phyloP scores from a whole-genome alignment of 179 eudicot species.

The Patellifolia procumbens region DNA sequence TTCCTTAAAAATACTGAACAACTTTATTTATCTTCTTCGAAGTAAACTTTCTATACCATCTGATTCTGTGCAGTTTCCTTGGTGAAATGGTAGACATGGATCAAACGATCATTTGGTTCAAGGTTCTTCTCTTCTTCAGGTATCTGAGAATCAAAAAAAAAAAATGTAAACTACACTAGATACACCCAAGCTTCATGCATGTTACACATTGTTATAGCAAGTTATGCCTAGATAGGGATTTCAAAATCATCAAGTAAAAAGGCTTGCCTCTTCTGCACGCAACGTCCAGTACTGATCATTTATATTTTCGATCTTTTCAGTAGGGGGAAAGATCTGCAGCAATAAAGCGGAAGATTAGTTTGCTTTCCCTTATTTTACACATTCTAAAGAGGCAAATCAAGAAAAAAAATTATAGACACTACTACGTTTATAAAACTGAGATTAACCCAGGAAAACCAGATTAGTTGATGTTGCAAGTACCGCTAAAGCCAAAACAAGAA shows the following conservation, averaged over 20 bases:
- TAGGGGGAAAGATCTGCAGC: slow-evolving; percentile 67
- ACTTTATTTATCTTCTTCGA: neutral
- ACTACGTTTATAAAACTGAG: too few species aligned
- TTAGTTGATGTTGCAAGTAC: neutral
- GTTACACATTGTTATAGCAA: too few species aligned
- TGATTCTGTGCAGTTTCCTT: slow-evolving; percentile 66
- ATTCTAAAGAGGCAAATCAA: neutral
- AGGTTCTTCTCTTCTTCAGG: slow-evolving; percentile 79
- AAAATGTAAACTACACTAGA: neutral
- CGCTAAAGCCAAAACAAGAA: neutral
- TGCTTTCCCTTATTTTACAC: neutral
- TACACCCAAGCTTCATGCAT: neutral
- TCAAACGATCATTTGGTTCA: slow-evolving; percentile 61
- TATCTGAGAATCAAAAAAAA: slow-evolving; percentile 39
- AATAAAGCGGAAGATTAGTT: slow-evolving; percentile 17
- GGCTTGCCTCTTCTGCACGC: slow-evolving; percentile 84
- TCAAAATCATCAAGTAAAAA: neutral
- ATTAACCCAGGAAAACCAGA: neutral
- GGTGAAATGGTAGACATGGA: slow-evolving; percentile 74
- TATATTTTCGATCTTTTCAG: slow-evolving; percentile 78
- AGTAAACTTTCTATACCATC: slow-evolving; percentile 30
- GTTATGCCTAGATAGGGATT: neutral
- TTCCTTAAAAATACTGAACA: neutral
- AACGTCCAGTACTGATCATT: slow-evolving; percentile 92
- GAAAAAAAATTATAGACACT: too few species aligned